Base-by-base conservation (phyloP, 2,329 filamentous ascomycete species). In the Ophiocordyceps australis region DNA sequence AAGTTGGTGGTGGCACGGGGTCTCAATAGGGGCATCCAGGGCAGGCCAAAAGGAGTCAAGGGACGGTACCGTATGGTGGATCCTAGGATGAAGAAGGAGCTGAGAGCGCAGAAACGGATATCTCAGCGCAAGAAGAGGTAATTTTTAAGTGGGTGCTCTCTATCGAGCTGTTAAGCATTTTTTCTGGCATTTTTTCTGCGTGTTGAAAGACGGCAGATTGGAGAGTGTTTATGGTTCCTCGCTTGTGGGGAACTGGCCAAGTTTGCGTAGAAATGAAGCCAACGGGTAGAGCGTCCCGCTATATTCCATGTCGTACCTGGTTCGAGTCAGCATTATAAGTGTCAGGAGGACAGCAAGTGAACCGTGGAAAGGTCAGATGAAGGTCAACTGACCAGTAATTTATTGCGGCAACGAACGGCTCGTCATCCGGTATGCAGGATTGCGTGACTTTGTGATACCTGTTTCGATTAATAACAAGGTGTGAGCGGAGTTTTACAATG, bases 31-130 rank as follows among this genome's bases (percentile, higher is more conserved):
- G 86, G 82, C 42, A 73, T 92, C 44, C 70, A 78, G 46, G 86
- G 85, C 13, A 64, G 86, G 39, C 89, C 89, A 3, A 77, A 72
- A 49, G 89, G 86, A 31, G 82, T 93, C 14, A 94, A 93, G 67
- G 86, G 86, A 20, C 75, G 81, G 38, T 98, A 98, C 51, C 92
- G 92, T 62, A 92, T 98, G 63, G 86, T 98, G 28, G 86, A 95
- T 55, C 60, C 80, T 10, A 67, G 89, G 38, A 71, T 94, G 72
- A 94, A 94, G 71, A 95, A 94, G 73, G 89, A 95, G 59, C 65
- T 89, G 28, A 62, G 83, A 46, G 83, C 78, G 3, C 65, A 86
- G 52, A 93, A 93, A 70, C 68, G 85, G 41, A 45, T 64, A 31
- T 46, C 57, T 15, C 83, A 91, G 61, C 79, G 73, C 55, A 74